Evolutionary conservation across 1,139 yeast species (phyloP).

Genomic region (Diutina siamensis): DNA sequence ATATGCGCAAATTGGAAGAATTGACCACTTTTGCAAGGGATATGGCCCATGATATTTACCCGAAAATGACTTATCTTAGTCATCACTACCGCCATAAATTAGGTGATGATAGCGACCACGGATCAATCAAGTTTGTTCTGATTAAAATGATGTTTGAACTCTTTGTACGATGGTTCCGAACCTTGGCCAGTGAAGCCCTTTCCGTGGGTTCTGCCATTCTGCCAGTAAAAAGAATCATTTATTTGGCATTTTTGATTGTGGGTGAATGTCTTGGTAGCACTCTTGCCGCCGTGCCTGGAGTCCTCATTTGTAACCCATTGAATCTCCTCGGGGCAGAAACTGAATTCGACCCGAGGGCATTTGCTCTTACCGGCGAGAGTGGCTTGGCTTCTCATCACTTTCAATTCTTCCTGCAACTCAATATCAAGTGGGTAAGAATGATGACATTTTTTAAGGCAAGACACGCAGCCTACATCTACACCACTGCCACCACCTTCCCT

Average conservation of each 20-base stretch:
- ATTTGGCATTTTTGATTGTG: neutral
- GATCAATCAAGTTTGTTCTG: neutral
- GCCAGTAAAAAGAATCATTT: neutral
- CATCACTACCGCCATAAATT: neutral
- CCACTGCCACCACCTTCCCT: neutral
- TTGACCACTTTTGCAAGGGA: neutral
- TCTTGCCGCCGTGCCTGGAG: neutral
- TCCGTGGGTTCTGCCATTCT: neutral
- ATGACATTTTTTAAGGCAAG: neutral
- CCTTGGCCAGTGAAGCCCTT: neutral
- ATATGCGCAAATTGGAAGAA: neutral
- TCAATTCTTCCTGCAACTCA: neutral
- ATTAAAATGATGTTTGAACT: neutral
- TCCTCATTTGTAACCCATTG: neutral
- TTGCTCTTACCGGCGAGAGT: neutral
- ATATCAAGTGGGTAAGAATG: neutral
- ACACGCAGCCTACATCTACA: neutral
- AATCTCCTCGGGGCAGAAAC: neutral
- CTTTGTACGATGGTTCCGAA: neutral
- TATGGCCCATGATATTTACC: neutral
- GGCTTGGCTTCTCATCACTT: neutral
- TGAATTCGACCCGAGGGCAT: neutral
- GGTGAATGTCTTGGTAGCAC: neutral
- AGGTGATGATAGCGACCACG: neutral
- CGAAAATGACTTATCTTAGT: neutral